Percentiles rank a stretch among this genome's conserved stretches.
These are phyloP conservation scores for Myxozyma monticola DNA, from an alignment of 805 yeast species.

Conservation along the genomic window DNA sequence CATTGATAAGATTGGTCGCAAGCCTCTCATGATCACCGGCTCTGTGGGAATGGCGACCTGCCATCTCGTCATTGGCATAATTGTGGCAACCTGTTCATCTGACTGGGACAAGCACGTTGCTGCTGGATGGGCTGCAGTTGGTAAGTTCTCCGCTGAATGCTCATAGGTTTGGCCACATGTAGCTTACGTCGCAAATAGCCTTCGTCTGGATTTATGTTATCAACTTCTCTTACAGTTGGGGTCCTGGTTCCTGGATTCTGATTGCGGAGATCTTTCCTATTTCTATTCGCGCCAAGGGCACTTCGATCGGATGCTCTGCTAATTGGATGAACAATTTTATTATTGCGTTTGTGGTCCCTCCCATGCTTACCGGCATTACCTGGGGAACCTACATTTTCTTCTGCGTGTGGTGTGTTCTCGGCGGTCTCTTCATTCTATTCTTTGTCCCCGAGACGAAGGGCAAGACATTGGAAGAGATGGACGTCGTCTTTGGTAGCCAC, in stretches of 20 bases:
- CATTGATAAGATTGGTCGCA: slow-evolving; percentile 65
- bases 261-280: slow-evolving; percentile 65
- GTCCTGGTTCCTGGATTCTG: slow-evolving; percentile 51
- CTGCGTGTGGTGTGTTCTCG: slow-evolving; percentile 33
- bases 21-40: slow-evolving; percentile 51
- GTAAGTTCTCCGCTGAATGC: too few species aligned
- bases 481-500: slow-evolving; percentile 19
- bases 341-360: slow-evolving; percentile 49
- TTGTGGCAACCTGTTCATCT: slow-evolving; percentile 42
- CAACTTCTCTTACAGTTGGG: slow-evolving; percentile 30
- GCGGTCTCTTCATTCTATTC: slow-evolving; percentile 24
- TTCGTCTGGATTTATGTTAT: slow-evolving; percentile 30
- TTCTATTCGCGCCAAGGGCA: slow-evolving; percentile 67
- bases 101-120: slow-evolving; percentile 35
- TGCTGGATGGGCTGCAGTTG: slow-evolving; percentile 29
- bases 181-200: too few species aligned
- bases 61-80: slow-evolving; percentile 40
- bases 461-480: slow-evolving; percentile 27
- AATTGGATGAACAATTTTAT: slow-evolving; percentile 56
- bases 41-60: slow-evolving; percentile 62
- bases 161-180: too few species aligned
- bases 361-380: slow-evolving; percentile 41
- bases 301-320: slow-evolving; percentile 60
- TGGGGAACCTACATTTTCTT: slow-evolving; percentile 39
- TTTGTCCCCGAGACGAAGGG: slow-evolving; percentile 24